A percentile compares a stretch with the other conserved stretches of the same genome.
Conservation (phyloP, 371 early-diverging fungal genomes). For the Hamiltosporidium magnivora region DNA sequence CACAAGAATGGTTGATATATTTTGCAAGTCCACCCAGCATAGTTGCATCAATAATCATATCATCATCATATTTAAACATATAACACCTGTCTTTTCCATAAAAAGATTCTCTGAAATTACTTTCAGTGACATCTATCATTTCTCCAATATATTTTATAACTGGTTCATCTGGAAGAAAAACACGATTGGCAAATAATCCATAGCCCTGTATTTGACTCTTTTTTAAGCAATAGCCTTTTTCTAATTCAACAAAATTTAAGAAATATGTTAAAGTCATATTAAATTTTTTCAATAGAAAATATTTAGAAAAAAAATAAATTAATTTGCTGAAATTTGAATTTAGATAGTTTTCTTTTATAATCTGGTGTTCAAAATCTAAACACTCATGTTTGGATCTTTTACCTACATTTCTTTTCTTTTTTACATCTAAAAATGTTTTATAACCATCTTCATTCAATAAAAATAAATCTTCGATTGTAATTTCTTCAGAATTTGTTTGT, state of each 20-base stretch:
- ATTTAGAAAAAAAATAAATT: not conserved
- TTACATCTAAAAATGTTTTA: no score
- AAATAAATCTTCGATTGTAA: no score
- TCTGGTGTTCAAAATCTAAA: not conserved
- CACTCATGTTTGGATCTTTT: not conserved
- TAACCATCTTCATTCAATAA: no score
- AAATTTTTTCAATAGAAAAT: not conserved
- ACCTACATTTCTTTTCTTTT: not conserved
- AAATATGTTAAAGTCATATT: not conserved
- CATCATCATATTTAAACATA: slow-evolving; percentile 24
- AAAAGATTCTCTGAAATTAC: slow-evolving; percentile 20
- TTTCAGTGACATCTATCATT: slow-evolving; percentile 9
- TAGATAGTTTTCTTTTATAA: not conserved
- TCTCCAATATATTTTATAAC: slow-evolving; percentile 28
- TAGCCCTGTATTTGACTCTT: not conserved
- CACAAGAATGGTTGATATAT: slow-evolving; percentile 38
- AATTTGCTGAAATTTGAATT: not conserved
- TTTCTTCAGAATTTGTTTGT: no score
- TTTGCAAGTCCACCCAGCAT: slow-evolving; percentile 25
- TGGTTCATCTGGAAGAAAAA: slow-evolving; percentile 2
- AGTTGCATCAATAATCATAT: slow-evolving; percentile 37
- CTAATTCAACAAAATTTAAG: not conserved
- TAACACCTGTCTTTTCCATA: slow-evolving; percentile 25
- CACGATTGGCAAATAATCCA: not conserved
- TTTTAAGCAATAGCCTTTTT: not conserved